A percentile compares a stretch with the other conserved stretches of the same genome.
Conservation (phyloP, 768 basidiomycete species). For the Pleurotus sapidus region DNA sequence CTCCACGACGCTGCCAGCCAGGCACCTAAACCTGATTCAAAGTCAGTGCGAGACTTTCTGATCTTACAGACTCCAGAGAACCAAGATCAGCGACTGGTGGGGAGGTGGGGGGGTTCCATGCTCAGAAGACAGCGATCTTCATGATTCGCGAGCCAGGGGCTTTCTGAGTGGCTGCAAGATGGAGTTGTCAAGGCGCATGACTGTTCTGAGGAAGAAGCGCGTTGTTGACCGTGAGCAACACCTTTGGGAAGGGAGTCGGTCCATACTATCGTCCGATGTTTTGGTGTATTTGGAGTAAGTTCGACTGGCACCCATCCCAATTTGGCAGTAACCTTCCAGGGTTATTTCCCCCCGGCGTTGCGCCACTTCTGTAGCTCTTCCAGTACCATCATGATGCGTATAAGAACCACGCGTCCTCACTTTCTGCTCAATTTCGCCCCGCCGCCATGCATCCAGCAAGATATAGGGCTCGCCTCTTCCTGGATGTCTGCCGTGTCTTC, state of each 20-base stretch:
- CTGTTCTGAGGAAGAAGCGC: neutral
- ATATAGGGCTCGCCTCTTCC: constrained; percentile 49
- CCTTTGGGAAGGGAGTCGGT: neutral
- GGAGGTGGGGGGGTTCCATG: no score
- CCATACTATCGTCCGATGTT: constrained; percentile 16
- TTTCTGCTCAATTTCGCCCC: constrained; percentile 4
- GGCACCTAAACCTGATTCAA: no score
- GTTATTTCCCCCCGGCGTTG: neutral
- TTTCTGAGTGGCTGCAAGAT: neutral
- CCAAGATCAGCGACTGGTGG: no score
- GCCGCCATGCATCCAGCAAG: constrained; percentile 34
- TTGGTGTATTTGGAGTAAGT: constrained; percentile 15
- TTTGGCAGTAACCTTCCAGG: neutral
- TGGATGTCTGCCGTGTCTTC: constrained; percentile 40
- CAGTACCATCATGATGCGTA: neutral
- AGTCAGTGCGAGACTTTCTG: no score
- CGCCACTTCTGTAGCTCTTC: neutral
- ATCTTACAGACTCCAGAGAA: no score
- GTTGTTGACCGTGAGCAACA: neutral
- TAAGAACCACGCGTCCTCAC: neutral
- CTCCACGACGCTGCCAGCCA: no score
- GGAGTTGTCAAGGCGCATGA: neutral
- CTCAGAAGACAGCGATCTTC: no score
- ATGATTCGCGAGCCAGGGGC: no score
- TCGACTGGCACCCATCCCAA: no score